phyloP scores from a whole-genome alignment of 306 rosid species.

The Gillenia trifoliata region DNA sequence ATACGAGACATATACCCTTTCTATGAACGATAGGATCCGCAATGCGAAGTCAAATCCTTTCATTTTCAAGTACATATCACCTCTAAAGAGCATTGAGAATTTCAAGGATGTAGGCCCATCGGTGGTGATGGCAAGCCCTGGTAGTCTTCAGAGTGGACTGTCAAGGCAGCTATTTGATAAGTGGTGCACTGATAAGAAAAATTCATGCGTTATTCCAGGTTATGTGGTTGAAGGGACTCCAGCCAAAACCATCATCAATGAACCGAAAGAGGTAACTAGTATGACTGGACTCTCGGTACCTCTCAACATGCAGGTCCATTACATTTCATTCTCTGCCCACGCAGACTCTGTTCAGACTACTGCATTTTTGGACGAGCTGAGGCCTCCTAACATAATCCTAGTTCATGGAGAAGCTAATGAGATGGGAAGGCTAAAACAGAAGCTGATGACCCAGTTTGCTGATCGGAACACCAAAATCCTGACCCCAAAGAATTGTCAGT shows the following conservation, averaged over 20 bases:
- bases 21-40: conserved; percentile 91
- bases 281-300: conserved; percentile 86
- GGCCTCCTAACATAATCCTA: conserved; percentile 89
- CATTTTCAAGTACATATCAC: conserved; percentile 69
- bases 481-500: conserved; percentile 89
- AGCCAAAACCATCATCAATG: conserved; percentile 82
- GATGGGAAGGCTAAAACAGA: conserved; percentile 97
- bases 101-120: conserved; percentile 87
- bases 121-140: conserved; percentile 98
- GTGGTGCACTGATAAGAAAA: conserved; percentile 95
- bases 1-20: conserved; percentile 89
- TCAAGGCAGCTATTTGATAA: conserved; percentile 80
- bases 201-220: conserved; percentile 78
- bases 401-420: conserved; percentile 96
- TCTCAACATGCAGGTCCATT: conserved; percentile 92
- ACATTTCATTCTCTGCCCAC: conserved; percentile 93
- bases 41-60: conserved; percentile 96
- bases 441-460: conserved; percentile 67
- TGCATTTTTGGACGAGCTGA: conserved; percentile 87
- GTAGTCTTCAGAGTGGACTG: conserved; percentile 87
- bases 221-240: conserved; percentile 91
- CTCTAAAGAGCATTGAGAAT: conserved; percentile 74
- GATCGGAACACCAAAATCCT: conserved; percentile 81
- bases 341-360: conserved; percentile 94
- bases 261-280: conserved; percentile 91